phyloP scores from a whole-genome alignment of 2,329 filamentous ascomycete species.

The Bimuria novae-zelandiae region DNA sequence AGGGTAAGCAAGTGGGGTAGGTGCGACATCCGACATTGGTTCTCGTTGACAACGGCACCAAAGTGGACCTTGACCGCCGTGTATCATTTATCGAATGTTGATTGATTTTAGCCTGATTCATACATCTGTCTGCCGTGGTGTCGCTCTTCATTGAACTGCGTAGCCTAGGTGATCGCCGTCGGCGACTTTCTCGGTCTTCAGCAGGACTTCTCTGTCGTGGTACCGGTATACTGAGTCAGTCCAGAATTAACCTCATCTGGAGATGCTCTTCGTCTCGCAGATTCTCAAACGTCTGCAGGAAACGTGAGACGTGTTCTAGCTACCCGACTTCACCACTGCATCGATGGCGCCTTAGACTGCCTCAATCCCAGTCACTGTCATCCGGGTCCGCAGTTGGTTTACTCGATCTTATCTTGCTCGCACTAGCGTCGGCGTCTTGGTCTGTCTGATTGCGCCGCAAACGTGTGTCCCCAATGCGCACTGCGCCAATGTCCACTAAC shows the following conservation, averaged over 20 bases:
- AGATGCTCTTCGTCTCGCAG: background rate
- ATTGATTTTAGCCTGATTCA: conserved; percentile 4
- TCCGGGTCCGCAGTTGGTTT: conserved; percentile 52
- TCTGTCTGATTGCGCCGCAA: conserved; percentile 62
- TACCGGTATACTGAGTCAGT: background rate
- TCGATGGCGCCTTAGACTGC: background rate
- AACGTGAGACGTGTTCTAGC: background rate
- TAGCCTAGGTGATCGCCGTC: too few relatives aligned
- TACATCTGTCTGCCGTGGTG: conserved; percentile 1
- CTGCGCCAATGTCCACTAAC: conserved; percentile 79
- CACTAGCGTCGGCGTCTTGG: conserved; percentile 59
- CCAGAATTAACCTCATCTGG: background rate
- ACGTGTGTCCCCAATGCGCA: conserved; percentile 78
- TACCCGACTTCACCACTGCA: background rate
- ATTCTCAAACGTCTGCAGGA: background rate
- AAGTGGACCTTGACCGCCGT: too few relatives aligned
- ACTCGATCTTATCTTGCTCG: conserved; percentile 54
- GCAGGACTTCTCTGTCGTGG: background rate
- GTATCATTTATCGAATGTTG: conserved; percentile 1
- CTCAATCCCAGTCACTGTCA: conserved; percentile 66
- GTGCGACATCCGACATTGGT: too few relatives aligned
- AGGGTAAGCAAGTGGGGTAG: conserved; percentile 10
- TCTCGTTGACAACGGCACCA: too few relatives aligned
- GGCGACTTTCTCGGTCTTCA: background rate
- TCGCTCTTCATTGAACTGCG: too few relatives aligned